Evolutionary conservation across 2,329 filamentous ascomycete species (phyloP).

Genomic region (Pestalotiopsis fici): DNA sequence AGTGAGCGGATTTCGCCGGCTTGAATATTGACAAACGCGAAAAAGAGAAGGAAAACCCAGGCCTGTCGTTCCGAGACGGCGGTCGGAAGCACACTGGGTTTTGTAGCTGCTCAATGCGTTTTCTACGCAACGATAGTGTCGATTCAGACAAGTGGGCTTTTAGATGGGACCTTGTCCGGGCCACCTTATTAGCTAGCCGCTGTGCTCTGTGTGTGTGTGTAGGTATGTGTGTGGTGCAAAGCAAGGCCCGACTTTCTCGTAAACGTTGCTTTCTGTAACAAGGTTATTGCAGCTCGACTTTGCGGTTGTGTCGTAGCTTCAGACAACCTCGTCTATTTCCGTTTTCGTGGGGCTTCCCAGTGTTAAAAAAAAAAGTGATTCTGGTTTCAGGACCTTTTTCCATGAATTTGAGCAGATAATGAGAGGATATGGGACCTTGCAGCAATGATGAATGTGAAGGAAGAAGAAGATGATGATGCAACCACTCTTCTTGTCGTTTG

Average conservation of each 20-base stretch:
- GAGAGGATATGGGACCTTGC: not conserved
- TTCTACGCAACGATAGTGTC: slow-evolving; percentile 5
- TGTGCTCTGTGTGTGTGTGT: too few relatives aligned
- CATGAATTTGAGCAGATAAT: not conserved
- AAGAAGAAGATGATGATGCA: not conserved
- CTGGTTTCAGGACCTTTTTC: not conserved
- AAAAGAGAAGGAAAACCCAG: not conserved
- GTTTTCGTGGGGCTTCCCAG: not conserved
- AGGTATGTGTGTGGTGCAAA: not conserved
- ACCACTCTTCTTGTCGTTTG: not conserved
- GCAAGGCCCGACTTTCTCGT: not conserved
- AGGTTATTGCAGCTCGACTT: slow-evolving; percentile 5
- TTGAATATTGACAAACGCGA: not conserved
- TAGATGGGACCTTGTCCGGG: not conserved
- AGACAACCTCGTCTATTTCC: not conserved
- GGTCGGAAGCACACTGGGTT: not conserved
- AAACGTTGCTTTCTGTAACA: slow-evolving; percentile 5
- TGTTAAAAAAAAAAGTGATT: not conserved
- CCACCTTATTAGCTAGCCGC: not conserved
- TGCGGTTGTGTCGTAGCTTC: not conserved
- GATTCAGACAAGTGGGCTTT: not conserved
- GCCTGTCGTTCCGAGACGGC: not conserved
- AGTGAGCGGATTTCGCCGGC: not conserved
- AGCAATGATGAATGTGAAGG: not conserved
- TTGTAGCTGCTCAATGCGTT: slow-evolving; percentile 5